Base-by-base conservation (phyloP, 768 basidiomycete species). In the Psilocybe cyanescens region DNA sequence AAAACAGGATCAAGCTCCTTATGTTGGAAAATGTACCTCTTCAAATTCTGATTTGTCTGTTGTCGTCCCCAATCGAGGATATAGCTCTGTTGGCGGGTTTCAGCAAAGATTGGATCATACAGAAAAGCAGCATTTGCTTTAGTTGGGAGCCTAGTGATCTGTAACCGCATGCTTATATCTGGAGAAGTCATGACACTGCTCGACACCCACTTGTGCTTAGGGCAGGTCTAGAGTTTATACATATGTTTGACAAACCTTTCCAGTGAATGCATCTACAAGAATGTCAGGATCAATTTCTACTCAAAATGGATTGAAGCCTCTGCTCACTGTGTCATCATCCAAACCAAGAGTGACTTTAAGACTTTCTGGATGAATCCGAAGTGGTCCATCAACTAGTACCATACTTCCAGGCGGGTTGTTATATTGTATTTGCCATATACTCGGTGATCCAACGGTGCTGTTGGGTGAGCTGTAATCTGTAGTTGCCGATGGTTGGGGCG, bases 41-140 rank as follows among this genome's bases (percentile, higher is more conserved):
- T 59, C 2, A 80, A 69, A 1, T 60, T 68, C 39, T 71, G 66
- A 46, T 82, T 82, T 30, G 69, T 74, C 14, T 65, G 54, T 7
- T 60, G 59, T 4, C 70, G 69, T 17, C 82, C 81, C 85, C 86
- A 89, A 62, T 86, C 85, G 45, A 88, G 74, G 28, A 87, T 61
- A 63, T 82, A 79, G 4, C 83, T 78, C 65, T 66, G 70, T 3
- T 66, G 66, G 8, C 76, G 72, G 1, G 74, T 78, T 54, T 89
- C 87, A 44, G 87, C 74, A 28, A 84, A 74, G 33, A 87, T 73
- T 0, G 88, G 88, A 59, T 86, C 82, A 52, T 83, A 79, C 8
- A 87, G 44, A 61, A 87, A 88, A 0, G 80, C 84, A 64, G 81
- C 29, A 46, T 51, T 66, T 7, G 73, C 59, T 8, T 65, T 39